Evolutionary conservation across 169 alveolate genomes (phyloP), one percentile per base, ranked within the genome.

Genomic region (Besnoitia besnoiti): DNA sequence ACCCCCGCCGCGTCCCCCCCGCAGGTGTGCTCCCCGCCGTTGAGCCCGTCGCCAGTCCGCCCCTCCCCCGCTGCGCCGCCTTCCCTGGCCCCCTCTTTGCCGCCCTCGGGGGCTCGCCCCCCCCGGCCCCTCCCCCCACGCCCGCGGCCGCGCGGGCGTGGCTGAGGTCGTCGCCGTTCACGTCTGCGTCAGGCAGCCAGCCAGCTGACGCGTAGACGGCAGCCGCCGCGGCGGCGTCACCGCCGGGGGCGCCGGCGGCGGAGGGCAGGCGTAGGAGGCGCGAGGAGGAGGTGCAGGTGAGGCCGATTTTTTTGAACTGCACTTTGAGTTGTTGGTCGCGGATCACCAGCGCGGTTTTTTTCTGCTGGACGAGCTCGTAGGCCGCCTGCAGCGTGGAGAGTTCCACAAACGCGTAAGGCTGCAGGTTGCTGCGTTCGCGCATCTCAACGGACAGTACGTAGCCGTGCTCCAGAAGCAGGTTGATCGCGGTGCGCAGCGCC

Each of bases 381-480:
- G 93, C 93, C 1, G 93, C 93, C 42, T 90, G 93, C 5, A 90
- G 90, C 16, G 93, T 77, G 39, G 93, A 90, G n/a, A 90, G 90
- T 50, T 90, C 93, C 19, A 90, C 93, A 50, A 90, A 90, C 33
- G 93, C 93, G 50, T 90, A 90, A 14, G 93, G 93, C 47, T 77
- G 90, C 61, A 77, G 62, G 42, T 90, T 90, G 75, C 85, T 90
- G 12, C 93, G 59, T 55, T 90, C 93, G 40, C 93, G 46, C 93
- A 90, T 90, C 75, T 90, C 93, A 55, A 90, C 93, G 47, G 85
- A 42, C 24, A 90, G 85, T 21, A 90, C 93, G 42, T 46, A 67
- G 35, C 93, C 93, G 85, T 90, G 93, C 33, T 90, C 89, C 82
- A 90, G 75, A 67, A 90, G 55, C 46, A 79, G 85, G 62, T 90